Evolutionary conservation across 352 stramenopile genomes (phyloP).

Genomic region (Phytophthora sojae): DNA sequence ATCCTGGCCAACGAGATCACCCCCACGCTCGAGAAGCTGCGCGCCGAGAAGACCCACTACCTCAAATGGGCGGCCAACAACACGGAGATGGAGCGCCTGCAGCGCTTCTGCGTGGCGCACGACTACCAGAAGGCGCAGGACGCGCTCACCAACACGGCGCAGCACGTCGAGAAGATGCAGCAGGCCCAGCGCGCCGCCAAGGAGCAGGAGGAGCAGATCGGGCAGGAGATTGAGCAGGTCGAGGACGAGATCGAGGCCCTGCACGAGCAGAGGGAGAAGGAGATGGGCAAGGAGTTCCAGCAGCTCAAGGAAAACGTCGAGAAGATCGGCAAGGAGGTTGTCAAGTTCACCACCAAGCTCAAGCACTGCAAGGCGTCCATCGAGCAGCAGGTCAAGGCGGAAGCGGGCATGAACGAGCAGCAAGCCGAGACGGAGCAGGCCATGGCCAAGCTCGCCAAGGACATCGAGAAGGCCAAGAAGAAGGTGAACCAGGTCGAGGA

Average conservation of each 20-base stretch:
- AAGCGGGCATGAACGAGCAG: constrained; percentile 73
- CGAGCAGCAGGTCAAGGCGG: constrained; percentile 67
- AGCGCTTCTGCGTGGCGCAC: constrained; percentile 97
- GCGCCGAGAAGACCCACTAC: constrained; percentile 98
- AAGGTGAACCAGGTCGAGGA: constrained; percentile 66
- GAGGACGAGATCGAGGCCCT: constrained; percentile 87
- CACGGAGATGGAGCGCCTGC: constrained; percentile 97
- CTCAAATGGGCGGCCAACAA: constrained; percentile 99
- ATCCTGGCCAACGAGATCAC: constrained; percentile 99
- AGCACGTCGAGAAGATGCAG: constrained; percentile 92
- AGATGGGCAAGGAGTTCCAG: constrained; percentile 89
- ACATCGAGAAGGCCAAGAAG: constrained; percentile 81
- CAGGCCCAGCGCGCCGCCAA: constrained; percentile 80
- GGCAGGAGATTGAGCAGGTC: constrained; percentile 77
- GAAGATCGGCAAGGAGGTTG: constrained; percentile 79
- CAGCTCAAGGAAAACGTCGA: constrained; percentile 85
- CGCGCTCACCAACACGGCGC: constrained; percentile 85
- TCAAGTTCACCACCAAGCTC: constrained; percentile 87
- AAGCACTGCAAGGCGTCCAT: constrained; percentile 78
- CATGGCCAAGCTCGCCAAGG: constrained; percentile 82
- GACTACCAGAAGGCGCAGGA: constrained; percentile 94
- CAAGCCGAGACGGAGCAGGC: constrained; percentile 79
- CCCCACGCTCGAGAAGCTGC: constrained; percentile 98
- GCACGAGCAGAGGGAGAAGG: constrained; percentile 79
- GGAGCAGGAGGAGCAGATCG: constrained; percentile 58